A percentile compares a stretch with the other conserved stretches of the same genome.
phyloP scores from a whole-genome alignment of 2,329 filamentous ascomycete species.

The Fusarium nisikadoi region DNA sequence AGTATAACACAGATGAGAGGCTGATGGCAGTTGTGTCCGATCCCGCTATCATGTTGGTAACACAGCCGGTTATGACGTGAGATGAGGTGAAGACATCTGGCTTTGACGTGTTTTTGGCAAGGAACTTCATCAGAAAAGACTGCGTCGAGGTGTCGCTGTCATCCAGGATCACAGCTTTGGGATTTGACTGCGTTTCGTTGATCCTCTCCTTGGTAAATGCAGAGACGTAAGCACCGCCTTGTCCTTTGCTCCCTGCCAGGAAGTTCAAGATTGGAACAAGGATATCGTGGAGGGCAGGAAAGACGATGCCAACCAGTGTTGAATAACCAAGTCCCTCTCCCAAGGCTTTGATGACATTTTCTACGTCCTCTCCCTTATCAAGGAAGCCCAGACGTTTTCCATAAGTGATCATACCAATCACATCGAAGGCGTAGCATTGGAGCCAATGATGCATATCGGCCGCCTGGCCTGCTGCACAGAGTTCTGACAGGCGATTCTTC shows the following conservation, averaged over 20 bases:
- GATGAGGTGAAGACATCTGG: not conserved
- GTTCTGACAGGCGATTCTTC: conserved; percentile 32
- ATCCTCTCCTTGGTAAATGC: conserved; percentile 16
- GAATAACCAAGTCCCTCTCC: conserved; percentile 42
- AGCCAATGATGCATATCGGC: conserved; percentile 50
- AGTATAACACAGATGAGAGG: not conserved
- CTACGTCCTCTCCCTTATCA: conserved; percentile 49
- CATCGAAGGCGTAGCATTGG: conserved; percentile 55
- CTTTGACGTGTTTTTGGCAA: not conserved
- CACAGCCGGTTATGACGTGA: not conserved
- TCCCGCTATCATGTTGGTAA: not conserved
- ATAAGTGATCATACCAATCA: conserved; percentile 52
- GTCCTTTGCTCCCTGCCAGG: conserved; percentile 30
- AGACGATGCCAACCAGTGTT: conserved; percentile 39
- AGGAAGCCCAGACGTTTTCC: conserved; percentile 51
- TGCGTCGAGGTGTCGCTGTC: not conserved
- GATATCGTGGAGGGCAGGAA: conserved; percentile 21
- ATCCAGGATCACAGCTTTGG: not conserved
- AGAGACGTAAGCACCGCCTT: conserved; percentile 26
- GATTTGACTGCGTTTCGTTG: not conserved
- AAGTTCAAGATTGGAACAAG: conserved; percentile 37
- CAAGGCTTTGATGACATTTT: conserved; percentile 41
- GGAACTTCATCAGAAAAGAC: not conserved
- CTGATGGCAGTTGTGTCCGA: not conserved
- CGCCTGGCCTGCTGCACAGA: not conserved